phyloP scores from a whole-genome alignment of 129 eudicot genomes.

The Pseudognaphalium luteoalbum region DNA sequence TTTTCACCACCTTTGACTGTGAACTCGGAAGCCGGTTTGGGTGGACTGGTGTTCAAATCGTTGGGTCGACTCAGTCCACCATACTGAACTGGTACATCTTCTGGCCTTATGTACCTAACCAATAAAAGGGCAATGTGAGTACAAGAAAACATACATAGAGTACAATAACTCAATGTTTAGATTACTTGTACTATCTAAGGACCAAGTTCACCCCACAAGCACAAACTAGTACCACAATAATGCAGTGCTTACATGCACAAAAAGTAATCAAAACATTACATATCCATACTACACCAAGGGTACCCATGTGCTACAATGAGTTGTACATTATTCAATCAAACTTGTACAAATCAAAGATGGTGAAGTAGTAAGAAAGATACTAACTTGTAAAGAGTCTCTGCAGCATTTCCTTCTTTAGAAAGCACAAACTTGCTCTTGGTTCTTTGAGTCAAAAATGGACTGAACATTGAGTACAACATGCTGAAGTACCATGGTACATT shows the following conservation, averaged over 20 bases:
- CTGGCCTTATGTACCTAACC: slow-evolving; percentile 80
- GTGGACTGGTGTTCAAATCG: slow-evolving; percentile 62
- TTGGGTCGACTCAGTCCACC: slow-evolving; percentile 92
- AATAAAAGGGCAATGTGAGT: background rate
- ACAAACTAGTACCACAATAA: background rate
- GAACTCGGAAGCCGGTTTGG: slow-evolving; percentile 96
- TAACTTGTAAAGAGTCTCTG: slow-evolving; percentile 93
- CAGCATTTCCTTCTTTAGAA: slow-evolving; percentile 79
- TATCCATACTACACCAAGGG: background rate
- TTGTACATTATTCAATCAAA: background rate
- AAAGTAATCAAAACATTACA: background rate
- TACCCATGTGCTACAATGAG: background rate
- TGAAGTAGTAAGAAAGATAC: slow-evolving; percentile 31
- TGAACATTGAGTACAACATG: slow-evolving; percentile 82
- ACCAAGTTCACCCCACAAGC: background rate
- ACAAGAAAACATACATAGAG: background rate
- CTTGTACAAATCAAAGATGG: background rate
- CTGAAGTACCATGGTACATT: slow-evolving; percentile 99
- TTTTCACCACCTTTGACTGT: slow-evolving; percentile 94
- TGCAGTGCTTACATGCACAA: background rate
- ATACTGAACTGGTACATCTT: slow-evolving; percentile 85
- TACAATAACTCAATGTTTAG: slow-evolving; percentile 6
- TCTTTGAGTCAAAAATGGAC: slow-evolving; percentile 91
- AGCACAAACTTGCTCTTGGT: slow-evolving; percentile 96
- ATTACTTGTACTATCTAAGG: background rate